Evolutionary conservation across 1,139 yeast species (phyloP), one percentile per base, ranked within the genome.

Genomic region (Sugiyamaella japonica): DNA sequence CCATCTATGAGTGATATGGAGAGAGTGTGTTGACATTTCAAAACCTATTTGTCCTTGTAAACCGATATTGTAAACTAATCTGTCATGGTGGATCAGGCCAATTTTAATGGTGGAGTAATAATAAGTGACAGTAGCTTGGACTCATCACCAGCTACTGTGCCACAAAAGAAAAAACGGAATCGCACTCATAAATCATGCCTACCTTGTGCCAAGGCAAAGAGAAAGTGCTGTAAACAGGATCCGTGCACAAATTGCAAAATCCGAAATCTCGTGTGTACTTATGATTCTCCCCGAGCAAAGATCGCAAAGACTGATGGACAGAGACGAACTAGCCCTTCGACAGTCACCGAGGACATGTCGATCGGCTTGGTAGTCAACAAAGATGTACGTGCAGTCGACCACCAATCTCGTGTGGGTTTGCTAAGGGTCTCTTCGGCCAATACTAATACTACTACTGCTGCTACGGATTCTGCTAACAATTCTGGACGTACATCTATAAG

Each of bases 181-280:
- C 41, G 63, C 20, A 31, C 58, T 16, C 62, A 59, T 39, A 38
- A 52, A 15, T 58, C 63, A n/a, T 61, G 63, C 31, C 41, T 59
- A 45, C 54, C 59, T n/a, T 61, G 63, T 44, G 60, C 60, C 1
- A 51, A 49, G 42, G 56, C 61, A 1, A 61, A 61, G 43, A 55
- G 63, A 15, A 61, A 58, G 49, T 61, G 63, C 48, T 56, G 60
- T 39, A 50, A 56, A 39, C 53, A 57, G 29, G 39, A 39, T 6
- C 63, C 63, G 3, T 61, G 63, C 46, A 56, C 53, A 10, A 58
- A 59, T 54, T 61, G 63, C 32, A 36, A 50, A 29, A 52, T 59
- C 46, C 55, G 63, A 9, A 52, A 54, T 23, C n/a, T 61, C 2
- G 56, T 45, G 9, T 61, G 63, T 46, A 55, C 52, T 34, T 61